phyloP scores from a whole-genome alignment of 495 filamentous ascomycete genomes.

The Hyaloscypha finlandica region DNA sequence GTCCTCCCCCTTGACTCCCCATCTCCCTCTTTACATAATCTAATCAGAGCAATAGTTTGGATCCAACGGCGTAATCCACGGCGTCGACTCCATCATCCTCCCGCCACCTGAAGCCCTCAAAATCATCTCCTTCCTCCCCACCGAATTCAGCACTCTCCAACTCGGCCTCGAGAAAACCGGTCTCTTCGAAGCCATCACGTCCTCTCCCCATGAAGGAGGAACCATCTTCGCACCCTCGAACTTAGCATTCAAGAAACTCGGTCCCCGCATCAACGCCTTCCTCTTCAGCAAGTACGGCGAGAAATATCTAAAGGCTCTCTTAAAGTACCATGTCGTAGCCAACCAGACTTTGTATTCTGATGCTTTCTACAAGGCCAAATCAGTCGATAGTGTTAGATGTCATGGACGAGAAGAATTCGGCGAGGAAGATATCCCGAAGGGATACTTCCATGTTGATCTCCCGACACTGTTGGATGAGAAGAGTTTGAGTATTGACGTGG shows the following conservation, averaged over 20 bases:
- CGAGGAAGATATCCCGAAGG: constrained; percentile 16
- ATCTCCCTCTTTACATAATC: background rate
- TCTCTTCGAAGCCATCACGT: constrained; percentile 49
- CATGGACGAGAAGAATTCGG: constrained; percentile 19
- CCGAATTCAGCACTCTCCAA: constrained; percentile 73
- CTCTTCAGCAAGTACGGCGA: constrained; percentile 70
- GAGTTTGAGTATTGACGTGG: constrained; percentile 65
- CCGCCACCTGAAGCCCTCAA: constrained; percentile 65
- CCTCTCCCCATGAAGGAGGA: constrained; percentile 48
- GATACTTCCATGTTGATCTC: constrained; percentile 59
- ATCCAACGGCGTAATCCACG: constrained; percentile 81
- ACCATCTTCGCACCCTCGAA: constrained; percentile 81
- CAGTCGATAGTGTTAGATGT: background rate
- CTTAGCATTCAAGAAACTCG: constrained; percentile 70
- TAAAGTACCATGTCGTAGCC: constrained; percentile 76
- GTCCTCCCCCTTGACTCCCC: constrained; percentile 18
- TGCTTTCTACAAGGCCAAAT: constrained; percentile 57
- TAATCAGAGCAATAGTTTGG: constrained; percentile 41
- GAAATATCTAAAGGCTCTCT: constrained; percentile 69
- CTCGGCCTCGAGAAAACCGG: constrained; percentile 72
- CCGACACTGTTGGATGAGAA: constrained; percentile 63
- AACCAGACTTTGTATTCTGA: constrained; percentile 83
- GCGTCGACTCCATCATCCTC: constrained; percentile 67
- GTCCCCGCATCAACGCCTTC: constrained; percentile 70
- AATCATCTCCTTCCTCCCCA: constrained; percentile 67